Evolutionary conservation across 129 eudicot species (phyloP), one percentile per base, ranked within the genome.

Genomic region (Smallanthus sonchifolius): DNA sequence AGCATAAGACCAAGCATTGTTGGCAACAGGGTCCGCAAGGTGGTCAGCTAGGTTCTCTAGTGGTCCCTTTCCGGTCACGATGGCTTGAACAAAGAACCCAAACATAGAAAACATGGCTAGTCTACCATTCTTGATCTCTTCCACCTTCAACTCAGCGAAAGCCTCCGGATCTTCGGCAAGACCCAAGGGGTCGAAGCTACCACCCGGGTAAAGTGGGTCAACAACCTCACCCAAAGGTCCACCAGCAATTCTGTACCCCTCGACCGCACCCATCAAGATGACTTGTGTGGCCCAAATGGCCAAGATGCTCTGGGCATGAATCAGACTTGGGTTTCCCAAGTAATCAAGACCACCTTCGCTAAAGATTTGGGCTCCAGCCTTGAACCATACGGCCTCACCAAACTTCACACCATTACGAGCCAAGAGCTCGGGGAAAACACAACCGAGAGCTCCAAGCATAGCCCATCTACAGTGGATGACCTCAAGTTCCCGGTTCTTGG

Each of bases 321-420:
- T 63, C 82, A 80, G 52, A 70, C 84, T 85, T 30, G 93, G 93
- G 83, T 88, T 88, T 47, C 90, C 93, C 75, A 87, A 63, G 74
- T 85, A 85, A 79, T 88, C 94, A 63, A 88, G 90, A 2, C 94
- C 94, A n/a, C 94, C 90, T 76, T 85, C 86, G 61, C 94, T 88
- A 59, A 88, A 85, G 78, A 88, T 88, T 54, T 88, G 93, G 17
- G 93, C 45, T 47, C 93, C 93, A 40, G 93, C 93, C 84, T 88
- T 88, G 86, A 88, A 88, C 93, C 93, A 85, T 24, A 83, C 87
- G 7, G 90, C 90, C 67, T 88, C 93, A 30, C 90, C 93, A 10
- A 88, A 88, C 83, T 88, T 88, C 51, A 88, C 93, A 17, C 87
- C 93, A 2, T 88, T 88, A 14, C 93, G 93, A 66, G 93, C 84